Percentiles rank a stretch among this genome's conserved stretches.
Conservation (phyloP, 2,329 filamentous ascomycete species). For the Ceratocystis destructans region DNA sequence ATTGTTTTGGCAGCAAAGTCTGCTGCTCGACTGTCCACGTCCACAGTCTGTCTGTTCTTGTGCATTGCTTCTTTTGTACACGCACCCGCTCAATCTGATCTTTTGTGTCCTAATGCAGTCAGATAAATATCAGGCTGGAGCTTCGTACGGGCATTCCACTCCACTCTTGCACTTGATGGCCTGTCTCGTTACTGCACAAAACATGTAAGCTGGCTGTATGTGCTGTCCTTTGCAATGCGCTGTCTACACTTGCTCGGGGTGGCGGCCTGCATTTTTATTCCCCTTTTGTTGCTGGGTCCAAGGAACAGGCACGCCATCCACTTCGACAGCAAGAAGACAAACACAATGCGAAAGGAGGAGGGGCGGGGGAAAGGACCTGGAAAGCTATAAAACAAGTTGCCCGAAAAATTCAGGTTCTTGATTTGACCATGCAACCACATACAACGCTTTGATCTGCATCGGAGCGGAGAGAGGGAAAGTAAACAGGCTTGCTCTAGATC, state of each 20-base stretch:
- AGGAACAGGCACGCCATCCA: background rate
- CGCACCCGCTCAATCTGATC: background rate
- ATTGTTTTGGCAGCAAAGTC: background rate
- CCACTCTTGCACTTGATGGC: background rate
- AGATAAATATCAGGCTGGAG: background rate
- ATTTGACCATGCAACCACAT: background rate
- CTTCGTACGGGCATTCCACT: background rate
- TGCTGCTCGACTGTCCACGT: background rate
- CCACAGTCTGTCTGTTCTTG: background rate
- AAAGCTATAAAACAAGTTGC: background rate
- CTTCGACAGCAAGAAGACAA: background rate
- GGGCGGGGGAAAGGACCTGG: background rate
- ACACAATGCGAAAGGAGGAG: background rate
- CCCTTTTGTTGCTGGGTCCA: background rate
- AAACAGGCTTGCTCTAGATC: background rate
- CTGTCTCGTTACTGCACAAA: background rate
- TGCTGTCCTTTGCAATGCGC: constrained; percentile 4
- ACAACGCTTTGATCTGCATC: background rate
- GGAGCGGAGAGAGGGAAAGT: background rate
- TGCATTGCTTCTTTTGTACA: background rate
- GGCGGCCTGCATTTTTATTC: background rate
- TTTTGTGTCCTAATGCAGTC: background rate
- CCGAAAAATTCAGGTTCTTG: background rate
- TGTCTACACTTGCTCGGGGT: background rate
- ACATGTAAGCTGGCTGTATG: constrained; percentile 7